Evolutionary conservation across 2,329 filamentous ascomycete species (phyloP), one percentile per base, ranked within the genome.

Genomic region (Volutella citrinella): DNA sequence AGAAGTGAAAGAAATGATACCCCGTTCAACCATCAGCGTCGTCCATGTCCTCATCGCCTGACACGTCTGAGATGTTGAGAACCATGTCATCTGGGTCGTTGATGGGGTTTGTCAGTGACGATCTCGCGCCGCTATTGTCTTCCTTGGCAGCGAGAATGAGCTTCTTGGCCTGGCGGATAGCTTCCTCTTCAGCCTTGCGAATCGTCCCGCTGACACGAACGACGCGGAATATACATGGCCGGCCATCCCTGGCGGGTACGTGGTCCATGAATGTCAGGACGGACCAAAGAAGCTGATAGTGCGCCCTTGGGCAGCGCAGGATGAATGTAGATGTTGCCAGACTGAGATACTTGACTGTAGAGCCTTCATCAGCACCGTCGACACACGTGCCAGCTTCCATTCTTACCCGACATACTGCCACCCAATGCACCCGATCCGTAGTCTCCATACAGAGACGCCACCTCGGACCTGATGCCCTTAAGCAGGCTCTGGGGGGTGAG

Each of bases 321-420:
- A 98, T 98, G 34, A 91, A 88, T 2, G 91, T 98, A 6, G 87
- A 95, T 1, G 93, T 98, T n/a, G 89, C 85, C 5, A 81, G 72
- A 2, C 89, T 95, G 32, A 94, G 74, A 60, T 98, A 98, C 69
- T 95, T 95, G 33, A 98, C 87, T 91, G 14, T n/a, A n/a, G n/a
- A n/a, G n/a, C n/a, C n/a, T n/a, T n/a, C n/a, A n/a, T n/a, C n/a
- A n/a, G n/a, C n/a, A n/a, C n/a, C n/a, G n/a, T n/a, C n/a, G n/a
- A n/a, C n/a, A n/a, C n/a, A n/a, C n/a, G n/a, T n/a, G n/a, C n/a
- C n/a, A n/a, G n/a, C n/a, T n/a, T n/a, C n/a, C n/a, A n/a, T 17
- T 23, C 58, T 40, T 64, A 88, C 88, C 76, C 54, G 78, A 76
- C 6, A 95, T 64, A 38, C 78, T 81, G 4, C 78, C 76, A 11